These are phyloP conservation scores for Scytalidium sp. DNA, from an alignment of 2,329 filamentous ascomycete genomes.

Conservation along the genomic window DNA sequence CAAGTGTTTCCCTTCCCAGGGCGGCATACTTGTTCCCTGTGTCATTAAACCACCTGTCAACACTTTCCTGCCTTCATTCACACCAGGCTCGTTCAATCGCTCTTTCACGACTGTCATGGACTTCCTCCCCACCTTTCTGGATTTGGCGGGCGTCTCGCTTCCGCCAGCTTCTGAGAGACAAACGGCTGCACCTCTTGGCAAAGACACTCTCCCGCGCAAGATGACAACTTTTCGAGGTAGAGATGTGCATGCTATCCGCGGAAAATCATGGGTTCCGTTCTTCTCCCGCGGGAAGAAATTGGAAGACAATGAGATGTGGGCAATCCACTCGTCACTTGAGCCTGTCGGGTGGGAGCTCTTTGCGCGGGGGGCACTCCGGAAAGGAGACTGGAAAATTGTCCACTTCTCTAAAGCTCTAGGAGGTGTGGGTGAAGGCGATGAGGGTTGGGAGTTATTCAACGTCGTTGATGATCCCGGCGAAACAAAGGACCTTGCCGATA, in stretches of 20 bases:
- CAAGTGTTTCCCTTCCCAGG: conserved; percentile 40
- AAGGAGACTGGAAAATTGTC: conserved; percentile 55
- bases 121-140: conserved; percentile 32
- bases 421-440: conserved; percentile 38
- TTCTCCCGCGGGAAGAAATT: conserved; percentile 3
- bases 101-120: conserved; percentile 36
- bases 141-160: conserved; percentile 29
- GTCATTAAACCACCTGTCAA: background rate
- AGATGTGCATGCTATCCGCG: conserved; percentile 26
- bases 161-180: conserved; percentile 12
- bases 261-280: conserved; percentile 39
- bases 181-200: conserved; percentile 5
- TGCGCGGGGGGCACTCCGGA: conserved; percentile 47
- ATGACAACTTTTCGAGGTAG: conserved; percentile 20
- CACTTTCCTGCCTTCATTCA: conserved; percentile 29
- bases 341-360: conserved; percentile 53
- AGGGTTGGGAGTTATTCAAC: conserved; percentile 57
- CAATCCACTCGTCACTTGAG: conserved; percentile 11
- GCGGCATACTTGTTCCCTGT: conserved; percentile 32
- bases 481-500: conserved; percentile 39
- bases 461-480: conserved; percentile 50
- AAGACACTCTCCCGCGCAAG: background rate
- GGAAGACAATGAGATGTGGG: conserved; percentile 17
- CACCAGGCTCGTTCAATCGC: conserved; percentile 20
- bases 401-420: conserved; percentile 48